Evolutionary conservation across 208 protist genomes (phyloP).

Genomic region (Sergeia podlipaevii): DNA sequence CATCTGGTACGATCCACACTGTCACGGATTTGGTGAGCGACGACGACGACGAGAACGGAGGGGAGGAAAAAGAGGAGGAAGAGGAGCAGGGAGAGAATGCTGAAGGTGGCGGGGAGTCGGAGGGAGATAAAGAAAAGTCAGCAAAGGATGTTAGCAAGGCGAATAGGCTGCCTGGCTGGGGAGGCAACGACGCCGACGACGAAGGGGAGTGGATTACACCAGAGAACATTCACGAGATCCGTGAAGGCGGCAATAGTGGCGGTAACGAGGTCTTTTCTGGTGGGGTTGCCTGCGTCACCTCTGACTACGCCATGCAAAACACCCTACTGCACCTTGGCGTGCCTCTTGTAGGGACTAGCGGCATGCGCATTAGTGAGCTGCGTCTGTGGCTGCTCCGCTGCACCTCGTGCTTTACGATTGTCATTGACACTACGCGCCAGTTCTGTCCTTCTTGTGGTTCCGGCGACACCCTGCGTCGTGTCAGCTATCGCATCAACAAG

Average conservation of each 20-base stretch:
- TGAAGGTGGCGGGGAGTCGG: not conserved
- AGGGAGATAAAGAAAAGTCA: too few species aligned
- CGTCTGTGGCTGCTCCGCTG: conserved; percentile 91
- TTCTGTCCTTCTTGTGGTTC: conserved; percentile 88
- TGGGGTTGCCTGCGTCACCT: conserved; percentile 90
- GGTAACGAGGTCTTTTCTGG: conserved; percentile 44
- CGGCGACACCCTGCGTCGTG: conserved; percentile 87
- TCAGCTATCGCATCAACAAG: conserved; percentile 87
- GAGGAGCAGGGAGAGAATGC: conserved; percentile 36
- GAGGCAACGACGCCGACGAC: conserved; percentile 38
- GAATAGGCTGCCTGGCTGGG: conserved; percentile 23
- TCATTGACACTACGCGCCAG: conserved; percentile 89
- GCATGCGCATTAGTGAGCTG: conserved; percentile 85
- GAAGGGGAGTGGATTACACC: conserved; percentile 92
- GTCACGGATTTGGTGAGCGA: conserved; percentile 30
- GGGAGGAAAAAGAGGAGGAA: conserved; percentile 17
- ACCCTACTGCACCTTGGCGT: conserved; percentile 90
- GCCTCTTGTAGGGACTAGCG: conserved; percentile 78
- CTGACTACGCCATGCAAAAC: conserved; percentile 96
- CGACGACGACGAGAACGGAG: conserved; percentile 18
- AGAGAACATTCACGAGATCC: conserved; percentile 74
- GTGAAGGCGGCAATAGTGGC: not conserved
- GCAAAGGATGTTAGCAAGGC: too few species aligned
- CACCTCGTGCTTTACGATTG: conserved; percentile 82
- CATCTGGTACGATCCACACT: conserved; percentile 16